A percentile compares a stretch with the other conserved stretches of the same genome.
phyloP scores from a whole-genome alignment of 208 protist genomes.

The Leishmania aethiopica region DNA sequence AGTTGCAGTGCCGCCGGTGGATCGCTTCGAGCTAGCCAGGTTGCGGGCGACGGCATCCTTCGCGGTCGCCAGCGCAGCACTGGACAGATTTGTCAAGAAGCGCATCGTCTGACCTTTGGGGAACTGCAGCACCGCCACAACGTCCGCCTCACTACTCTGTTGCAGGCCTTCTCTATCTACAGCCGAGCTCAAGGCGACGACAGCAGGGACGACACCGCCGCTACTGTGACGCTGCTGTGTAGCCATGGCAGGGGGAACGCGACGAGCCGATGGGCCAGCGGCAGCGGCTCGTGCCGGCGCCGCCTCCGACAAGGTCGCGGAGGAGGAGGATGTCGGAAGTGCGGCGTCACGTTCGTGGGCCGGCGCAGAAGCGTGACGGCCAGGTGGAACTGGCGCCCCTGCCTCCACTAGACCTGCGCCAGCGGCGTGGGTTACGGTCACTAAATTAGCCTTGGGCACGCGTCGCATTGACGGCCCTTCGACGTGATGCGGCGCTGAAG shows the following conservation, averaged over 20 bases:
- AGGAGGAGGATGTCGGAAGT: slow-evolving; percentile 1
- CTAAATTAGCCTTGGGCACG: slow-evolving; percentile 26
- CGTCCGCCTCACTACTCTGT: slow-evolving; percentile 15
- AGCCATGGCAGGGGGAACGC: slow-evolving; percentile 18
- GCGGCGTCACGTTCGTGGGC: not conserved
- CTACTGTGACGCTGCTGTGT: slow-evolving; percentile 7
- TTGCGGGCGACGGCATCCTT: not conserved
- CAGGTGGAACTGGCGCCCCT: not conserved
- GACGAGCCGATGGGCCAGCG: slow-evolving; percentile 29
- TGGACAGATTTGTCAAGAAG: slow-evolving; percentile 32
- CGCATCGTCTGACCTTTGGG: slow-evolving; percentile 50
- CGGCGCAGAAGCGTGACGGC: not conserved
- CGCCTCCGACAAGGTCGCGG: slow-evolving; percentile 1
- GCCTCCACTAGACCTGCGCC: not conserved
- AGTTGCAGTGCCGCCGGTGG: not conserved
- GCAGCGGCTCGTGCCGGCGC: slow-evolving; percentile 5
- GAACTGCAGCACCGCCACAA: slow-evolving; percentile 51
- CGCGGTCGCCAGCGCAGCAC: slow-evolving; percentile 7
- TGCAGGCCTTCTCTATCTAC: not conserved
- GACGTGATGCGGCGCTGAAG: slow-evolving; percentile 17
- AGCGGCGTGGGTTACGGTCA: slow-evolving; percentile 26
- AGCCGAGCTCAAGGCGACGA: not conserved
- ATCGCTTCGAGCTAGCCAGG: not conserved
- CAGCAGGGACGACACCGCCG: not conserved
- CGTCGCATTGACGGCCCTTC: slow-evolving; percentile 55